A percentile compares a stretch with the other conserved stretches of the same genome.
These are phyloP conservation scores for Backusella sp. DNA, from an alignment of 192 early-diverging fungal genomes.

Conservation along the genomic window DNA sequence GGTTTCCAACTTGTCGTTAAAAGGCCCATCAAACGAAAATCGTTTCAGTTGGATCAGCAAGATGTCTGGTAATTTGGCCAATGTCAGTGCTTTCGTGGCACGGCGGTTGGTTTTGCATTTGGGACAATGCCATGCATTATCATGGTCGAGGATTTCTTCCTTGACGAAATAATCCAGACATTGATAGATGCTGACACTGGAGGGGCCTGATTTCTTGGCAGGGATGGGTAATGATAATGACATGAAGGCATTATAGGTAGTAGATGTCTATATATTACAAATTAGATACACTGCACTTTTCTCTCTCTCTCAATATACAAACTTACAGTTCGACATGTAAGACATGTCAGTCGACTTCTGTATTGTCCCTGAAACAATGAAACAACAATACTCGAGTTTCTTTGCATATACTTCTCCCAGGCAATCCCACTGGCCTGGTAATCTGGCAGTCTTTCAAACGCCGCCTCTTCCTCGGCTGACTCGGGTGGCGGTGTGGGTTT, in stretches of 20 bases:
- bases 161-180: constrained; percentile 87
- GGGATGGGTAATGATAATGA: constrained; percentile 91
- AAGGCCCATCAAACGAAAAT: constrained; percentile 90
- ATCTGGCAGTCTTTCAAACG: constrained; percentile 70
- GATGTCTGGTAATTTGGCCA: constrained; percentile 83
- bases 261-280: constrained; percentile 45
- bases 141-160: constrained; percentile 84
- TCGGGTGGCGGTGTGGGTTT: constrained; percentile 41
- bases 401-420: constrained; percentile 72
- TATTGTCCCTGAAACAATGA: constrained; percentile 89
- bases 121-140: constrained; percentile 91
- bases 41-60: constrained; percentile 94
- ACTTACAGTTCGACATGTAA: constrained; percentile 55
- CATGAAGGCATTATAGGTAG: constrained; percentile 91
- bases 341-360: constrained; percentile 64
- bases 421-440: constrained; percentile 55
- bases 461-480: constrained; percentile 46
- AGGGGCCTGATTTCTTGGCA: constrained; percentile 37
- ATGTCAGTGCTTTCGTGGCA: constrained; percentile 73
- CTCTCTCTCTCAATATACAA: neutral
- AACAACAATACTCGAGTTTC: constrained; percentile 84
- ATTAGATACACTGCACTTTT: neutral
- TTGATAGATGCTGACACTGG: constrained; percentile 67
- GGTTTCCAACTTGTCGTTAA: constrained; percentile 89
- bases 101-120: constrained; percentile 70